Conservation (phyloP, 148 eudicot species). For the Spergularia marina region DNA sequence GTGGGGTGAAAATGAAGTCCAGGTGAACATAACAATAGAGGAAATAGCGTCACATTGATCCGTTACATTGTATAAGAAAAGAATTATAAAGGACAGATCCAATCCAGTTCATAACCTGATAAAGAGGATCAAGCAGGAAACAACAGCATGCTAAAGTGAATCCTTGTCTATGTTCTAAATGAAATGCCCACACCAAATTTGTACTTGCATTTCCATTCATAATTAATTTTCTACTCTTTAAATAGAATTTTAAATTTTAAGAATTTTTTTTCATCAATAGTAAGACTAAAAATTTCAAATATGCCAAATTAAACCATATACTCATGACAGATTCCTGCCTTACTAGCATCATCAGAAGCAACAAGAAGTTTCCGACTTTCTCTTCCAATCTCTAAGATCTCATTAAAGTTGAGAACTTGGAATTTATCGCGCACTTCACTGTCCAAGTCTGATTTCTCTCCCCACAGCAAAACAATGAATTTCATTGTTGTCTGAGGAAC, state of each 20-base stretch:
- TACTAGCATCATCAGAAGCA: conserved; percentile 70
- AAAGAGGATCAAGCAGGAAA: background rate
- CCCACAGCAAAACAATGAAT: conserved; percentile 85
- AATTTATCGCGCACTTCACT: conserved; percentile 35
- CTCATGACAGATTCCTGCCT: conserved; percentile 34
- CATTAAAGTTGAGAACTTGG: conserved; percentile 57
- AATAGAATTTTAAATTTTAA: background rate
- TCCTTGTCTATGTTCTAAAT: background rate
- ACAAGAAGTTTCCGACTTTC: conserved; percentile 56
- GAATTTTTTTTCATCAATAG: conserved; percentile 5
- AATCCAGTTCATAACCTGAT: background rate
- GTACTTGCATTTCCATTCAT: background rate
- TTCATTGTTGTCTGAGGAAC: conserved; percentile 45
- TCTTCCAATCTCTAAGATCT: conserved; percentile 67
- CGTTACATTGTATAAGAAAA: background rate
- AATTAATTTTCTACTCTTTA: background rate
- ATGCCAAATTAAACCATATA: conserved; percentile 7
- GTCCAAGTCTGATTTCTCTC: conserved; percentile 63
- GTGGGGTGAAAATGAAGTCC: background rate
- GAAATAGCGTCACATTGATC: conserved; percentile 3
- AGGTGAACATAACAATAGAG: background rate
- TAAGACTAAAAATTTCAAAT: background rate
- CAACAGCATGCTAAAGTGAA: background rate
- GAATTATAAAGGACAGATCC: no score
- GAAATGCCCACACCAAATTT: background rate